A percentile compares a stretch with the other conserved stretches of the same genome.
phyloP scores from a whole-genome alignment of 2,329 filamentous ascomycete species.

The Colletotrichum sp. region DNA sequence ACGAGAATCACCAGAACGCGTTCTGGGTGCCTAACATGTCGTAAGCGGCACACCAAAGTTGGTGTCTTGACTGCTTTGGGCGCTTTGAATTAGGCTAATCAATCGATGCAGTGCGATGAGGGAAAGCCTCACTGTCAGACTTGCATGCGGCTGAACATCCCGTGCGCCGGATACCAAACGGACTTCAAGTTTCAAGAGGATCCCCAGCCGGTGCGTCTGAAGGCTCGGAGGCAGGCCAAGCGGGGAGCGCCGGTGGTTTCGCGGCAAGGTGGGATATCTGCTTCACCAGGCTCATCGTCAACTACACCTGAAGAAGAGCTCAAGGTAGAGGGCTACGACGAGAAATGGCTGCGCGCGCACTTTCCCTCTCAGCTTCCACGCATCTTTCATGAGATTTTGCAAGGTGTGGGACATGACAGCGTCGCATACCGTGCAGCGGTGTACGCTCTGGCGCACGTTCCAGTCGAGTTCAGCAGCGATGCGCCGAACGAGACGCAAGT shows the following conservation, averaged over 20 bases:
- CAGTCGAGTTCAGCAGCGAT: neutral
- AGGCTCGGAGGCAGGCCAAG: neutral
- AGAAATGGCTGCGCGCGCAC: neutral
- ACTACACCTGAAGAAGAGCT: neutral
- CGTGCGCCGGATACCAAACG: neutral
- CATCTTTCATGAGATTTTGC: neutral
- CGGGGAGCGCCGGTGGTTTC: fast-evolving
- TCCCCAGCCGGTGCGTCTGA: neutral
- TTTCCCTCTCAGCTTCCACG: neutral
- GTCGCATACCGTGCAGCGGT: neutral
- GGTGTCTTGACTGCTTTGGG: neutral
- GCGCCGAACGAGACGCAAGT: neutral
- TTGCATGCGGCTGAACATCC: neutral
- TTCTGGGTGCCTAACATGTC: neutral
- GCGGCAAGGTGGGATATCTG: neutral
- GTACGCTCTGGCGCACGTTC: neutral
- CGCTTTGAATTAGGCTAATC: neutral
- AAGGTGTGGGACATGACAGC: neutral
- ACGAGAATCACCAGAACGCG: neutral
- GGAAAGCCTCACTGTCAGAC: neutral
- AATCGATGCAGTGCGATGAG: neutral
- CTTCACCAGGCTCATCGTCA: neutral
- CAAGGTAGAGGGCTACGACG: neutral
- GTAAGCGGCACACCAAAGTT: neutral
- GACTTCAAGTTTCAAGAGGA: neutral